Conservation (phyloP, 495 filamentous ascomycete species). For the Staphylotrichum tortipilum region DNA sequence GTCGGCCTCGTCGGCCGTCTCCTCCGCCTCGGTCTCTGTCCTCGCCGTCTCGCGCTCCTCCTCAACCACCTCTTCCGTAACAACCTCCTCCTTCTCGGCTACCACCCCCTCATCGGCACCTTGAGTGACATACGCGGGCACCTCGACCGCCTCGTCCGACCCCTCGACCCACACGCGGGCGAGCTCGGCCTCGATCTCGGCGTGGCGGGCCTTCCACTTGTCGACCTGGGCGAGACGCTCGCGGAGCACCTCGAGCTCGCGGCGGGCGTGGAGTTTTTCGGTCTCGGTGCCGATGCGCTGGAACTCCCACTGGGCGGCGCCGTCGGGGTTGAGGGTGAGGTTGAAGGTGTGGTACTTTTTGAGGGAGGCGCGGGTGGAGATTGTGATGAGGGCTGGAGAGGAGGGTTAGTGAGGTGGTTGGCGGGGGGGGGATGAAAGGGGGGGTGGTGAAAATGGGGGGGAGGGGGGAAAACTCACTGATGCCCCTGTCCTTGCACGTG, state of each 20-base stretch:
- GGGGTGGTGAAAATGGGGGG: background rate
- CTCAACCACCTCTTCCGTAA: background rate
- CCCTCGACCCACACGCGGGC: conserved; percentile 48
- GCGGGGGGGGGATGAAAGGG: background rate
- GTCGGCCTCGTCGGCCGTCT: conserved; percentile 2
- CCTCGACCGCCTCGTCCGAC: conserved; percentile 17
- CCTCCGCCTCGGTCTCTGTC: background rate
- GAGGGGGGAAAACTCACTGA: conserved; percentile 52
- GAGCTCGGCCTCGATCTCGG: conserved; percentile 57
- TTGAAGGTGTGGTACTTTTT: conserved; percentile 94
- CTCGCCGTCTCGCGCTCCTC: background rate
- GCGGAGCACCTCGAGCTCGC: conserved; percentile 74
- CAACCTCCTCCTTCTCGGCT: background rate
- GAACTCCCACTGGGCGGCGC: conserved; percentile 68
- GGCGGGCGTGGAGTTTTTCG: conserved; percentile 85
- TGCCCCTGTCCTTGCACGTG: conserved; percentile 80
- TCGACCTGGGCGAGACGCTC: conserved; percentile 74
- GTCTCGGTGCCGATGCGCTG: conserved; percentile 85
- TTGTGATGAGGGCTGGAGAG: conserved; percentile 67
- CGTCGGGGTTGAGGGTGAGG: conserved; percentile 68
- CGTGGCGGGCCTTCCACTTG: conserved; percentile 67
- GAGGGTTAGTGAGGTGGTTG: conserved; percentile 16
- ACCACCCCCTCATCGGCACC: background rate
- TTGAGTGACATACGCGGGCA: background rate
- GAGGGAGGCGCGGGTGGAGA: conserved; percentile 82